A percentile compares a stretch with the other conserved stretches of the same genome.
phyloP scores from a whole-genome alignment of 306 rosid species.

The Pyrus bretschneideri region DNA sequence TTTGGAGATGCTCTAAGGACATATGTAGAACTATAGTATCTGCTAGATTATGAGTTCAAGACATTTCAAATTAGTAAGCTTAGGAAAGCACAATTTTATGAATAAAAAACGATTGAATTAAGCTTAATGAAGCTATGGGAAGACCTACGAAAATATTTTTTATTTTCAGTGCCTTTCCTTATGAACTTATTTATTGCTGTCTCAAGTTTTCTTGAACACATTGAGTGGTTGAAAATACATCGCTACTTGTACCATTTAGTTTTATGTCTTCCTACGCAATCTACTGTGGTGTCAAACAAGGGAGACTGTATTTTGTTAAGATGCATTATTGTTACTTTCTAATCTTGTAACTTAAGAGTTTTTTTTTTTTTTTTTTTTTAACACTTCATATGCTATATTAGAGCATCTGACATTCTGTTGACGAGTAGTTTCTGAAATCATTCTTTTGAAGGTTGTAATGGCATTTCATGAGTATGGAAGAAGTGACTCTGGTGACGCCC shows the following conservation, averaged over 20 bases:
- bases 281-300: neutral
- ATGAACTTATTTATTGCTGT: neutral
- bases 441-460: conserved; percentile 76
- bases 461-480: conserved; percentile 88
- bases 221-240: conserved; percentile 9
- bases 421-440: conserved; percentile 20
- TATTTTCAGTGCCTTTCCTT: neutral
- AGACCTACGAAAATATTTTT: neutral
- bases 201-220: neutral
- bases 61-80: neutral
- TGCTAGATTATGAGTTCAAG: neutral
- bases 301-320: conserved; percentile 7
- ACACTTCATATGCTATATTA: neutral
- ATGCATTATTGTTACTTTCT: neutral
- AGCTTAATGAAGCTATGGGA: neutral
- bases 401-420: conserved; percentile 20
- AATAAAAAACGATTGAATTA: neutral
- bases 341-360: neutral
- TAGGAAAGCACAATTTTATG: neutral
- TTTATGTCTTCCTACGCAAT: neutral
- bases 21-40: neutral
- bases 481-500: conserved; percentile 54
- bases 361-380: too few relatives aligned
- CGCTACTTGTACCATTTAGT: neutral
- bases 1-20: too few relatives aligned